Base-by-base conservation (phyloP, 345 rosid genomes). In the Eutrema heterophyllum region DNA sequence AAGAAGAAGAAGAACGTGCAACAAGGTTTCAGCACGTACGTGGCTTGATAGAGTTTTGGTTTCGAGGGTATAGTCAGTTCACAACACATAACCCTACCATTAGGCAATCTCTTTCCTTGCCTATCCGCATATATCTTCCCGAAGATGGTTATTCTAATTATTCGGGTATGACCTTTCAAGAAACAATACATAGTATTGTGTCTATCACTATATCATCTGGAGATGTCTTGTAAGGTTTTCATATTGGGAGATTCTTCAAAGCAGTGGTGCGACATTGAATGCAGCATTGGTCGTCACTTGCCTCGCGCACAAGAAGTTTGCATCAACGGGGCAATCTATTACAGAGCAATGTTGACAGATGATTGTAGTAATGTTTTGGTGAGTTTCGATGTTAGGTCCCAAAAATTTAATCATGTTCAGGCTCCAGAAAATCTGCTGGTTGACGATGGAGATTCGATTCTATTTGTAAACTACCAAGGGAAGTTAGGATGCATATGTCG, bases 171-270 rank as follows among this genome's bases (percentile, higher is more conserved):
- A 65, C 70, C 59, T 50, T 51, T 24, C 26, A 5, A 5, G 32
- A 29, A 66, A 14, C 48, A 67, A 9, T 67, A 52, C 71, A 52
- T 52, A 52, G 71, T 67, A n/a, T 4, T 29, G 38, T 9, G 71
- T n/a, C 38, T 52, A n/a, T 1, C 21, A 24, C 11, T 4, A 24
- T 5, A n/a, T n/a, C n/a, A 9, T 16, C 2, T 1, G 38, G 13
- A 16, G 21, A 2, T 24, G 9, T 14, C 4, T 66, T 66, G n/a
- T 38, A 21, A 56, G 35, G 48, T 66, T 14, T 67, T 67, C 4
- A 67, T 60, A 51, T 38, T 67, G 35, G 71, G 35, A 21, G 57
- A 65, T 65, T 35, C 44, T 0, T 2, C 5, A 12, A 63, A 63
- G 6, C 3, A 29, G 27, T 65, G 70, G 70, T 38, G 12, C 35